Conservation (phyloP, 2,329 filamentous ascomycete genomes). For the Parasarocladium wereldwijsianum region DNA sequence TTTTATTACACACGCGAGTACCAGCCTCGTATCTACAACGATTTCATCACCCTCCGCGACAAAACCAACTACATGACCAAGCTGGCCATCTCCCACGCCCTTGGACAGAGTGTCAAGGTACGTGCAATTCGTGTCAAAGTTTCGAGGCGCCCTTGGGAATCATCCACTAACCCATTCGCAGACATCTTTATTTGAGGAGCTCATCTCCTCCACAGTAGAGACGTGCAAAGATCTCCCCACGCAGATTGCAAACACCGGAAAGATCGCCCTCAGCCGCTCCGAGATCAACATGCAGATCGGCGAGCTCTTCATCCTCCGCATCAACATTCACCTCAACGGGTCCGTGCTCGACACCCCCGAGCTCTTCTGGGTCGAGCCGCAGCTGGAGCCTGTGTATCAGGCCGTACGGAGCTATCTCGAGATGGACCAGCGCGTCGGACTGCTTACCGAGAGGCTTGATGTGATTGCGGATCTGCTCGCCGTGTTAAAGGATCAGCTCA, state of each 20-base stretch:
- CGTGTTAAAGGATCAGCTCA: conserved; percentile 83
- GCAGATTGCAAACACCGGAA: conserved; percentile 83
- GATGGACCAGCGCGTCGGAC: conserved; percentile 87
- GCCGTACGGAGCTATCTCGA: conserved; percentile 91
- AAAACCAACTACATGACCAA: conserved; percentile 98
- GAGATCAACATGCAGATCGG: conserved; percentile 99
- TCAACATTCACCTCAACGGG: conserved; percentile 96
- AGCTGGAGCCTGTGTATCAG: conserved; percentile 91
- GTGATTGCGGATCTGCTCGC: conserved; percentile 84
- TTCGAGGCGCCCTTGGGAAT: background rate
- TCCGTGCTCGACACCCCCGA: conserved; percentile 94
- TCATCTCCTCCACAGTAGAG: conserved; percentile 87
- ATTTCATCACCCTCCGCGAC: conserved; percentile 90
- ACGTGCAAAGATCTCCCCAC: conserved; percentile 85
- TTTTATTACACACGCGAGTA: conserved; percentile 99
- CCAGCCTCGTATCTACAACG: conserved; percentile 97
- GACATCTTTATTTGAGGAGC: conserved; percentile 91
- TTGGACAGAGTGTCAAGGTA: conserved; percentile 90
- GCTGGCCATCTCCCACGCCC: conserved; percentile 85
- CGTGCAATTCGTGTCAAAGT: conserved; percentile 5
- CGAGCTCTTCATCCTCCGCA: conserved; percentile 91
- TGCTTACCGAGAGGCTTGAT: conserved; percentile 78
- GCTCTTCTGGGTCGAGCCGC: conserved; percentile 95
- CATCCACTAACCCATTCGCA: conserved; percentile 15
- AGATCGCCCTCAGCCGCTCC: conserved; percentile 71